A percentile compares a stretch with the other conserved stretches of the same genome.
Evolutionary conservation across 345 rosid genomes (phyloP).

Genomic region (Garcia nutans): DNA sequence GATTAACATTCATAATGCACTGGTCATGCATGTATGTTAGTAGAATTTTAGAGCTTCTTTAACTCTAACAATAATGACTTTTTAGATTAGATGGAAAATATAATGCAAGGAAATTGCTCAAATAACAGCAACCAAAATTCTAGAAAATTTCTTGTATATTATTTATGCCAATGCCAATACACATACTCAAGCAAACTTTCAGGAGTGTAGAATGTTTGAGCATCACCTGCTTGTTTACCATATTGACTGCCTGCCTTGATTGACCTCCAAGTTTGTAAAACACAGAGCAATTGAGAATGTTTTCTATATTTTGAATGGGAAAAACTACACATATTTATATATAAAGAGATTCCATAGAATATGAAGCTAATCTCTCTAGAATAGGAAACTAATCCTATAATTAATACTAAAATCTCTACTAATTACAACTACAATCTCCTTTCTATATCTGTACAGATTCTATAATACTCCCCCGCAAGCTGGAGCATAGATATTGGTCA

Average conservation of each 20-base stretch:
- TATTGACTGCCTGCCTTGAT: background rate
- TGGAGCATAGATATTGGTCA: no score
- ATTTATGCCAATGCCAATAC: background rate
- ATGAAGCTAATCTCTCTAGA: no score
- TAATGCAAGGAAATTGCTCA: background rate
- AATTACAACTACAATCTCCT: no score
- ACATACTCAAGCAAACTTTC: background rate
- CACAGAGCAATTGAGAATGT: no score
- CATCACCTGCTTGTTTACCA: background rate
- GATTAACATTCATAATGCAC: conserved; percentile 87
- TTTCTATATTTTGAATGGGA: no score
- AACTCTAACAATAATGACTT: background rate
- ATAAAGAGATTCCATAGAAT: no score
- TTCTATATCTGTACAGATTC: no score
- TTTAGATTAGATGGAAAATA: background rate
- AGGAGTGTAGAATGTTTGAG: background rate
- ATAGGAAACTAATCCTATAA: no score
- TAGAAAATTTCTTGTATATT: background rate
- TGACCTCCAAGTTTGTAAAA: no score
- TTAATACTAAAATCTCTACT: no score
- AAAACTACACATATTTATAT: no score
- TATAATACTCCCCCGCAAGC: no score
- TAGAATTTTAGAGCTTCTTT: conserved; percentile 13
- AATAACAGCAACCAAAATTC: background rate
- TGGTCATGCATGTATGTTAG: conserved; percentile 71